A percentile compares a stretch with the other conserved stretches of the same genome.
Conservation (phyloP, 1,284 basidiomycete genomes). For the Peniophora sp. region DNA sequence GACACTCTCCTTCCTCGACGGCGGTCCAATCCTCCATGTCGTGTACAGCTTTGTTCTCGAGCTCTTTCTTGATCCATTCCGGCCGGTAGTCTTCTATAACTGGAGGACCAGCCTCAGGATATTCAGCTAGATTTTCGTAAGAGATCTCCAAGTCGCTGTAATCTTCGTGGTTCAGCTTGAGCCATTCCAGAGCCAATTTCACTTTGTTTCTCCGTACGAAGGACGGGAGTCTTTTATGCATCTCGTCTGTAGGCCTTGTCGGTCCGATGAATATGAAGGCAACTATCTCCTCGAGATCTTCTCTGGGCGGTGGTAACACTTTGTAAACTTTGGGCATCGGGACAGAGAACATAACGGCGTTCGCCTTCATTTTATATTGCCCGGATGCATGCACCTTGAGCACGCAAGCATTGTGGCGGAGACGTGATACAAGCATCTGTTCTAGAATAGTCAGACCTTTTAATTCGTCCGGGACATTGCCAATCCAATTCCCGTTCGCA, state of each 20-base stretch:
- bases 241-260: conserved; percentile 18
- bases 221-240: conserved; percentile 26
- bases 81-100: conserved; percentile 11
- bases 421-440: conserved; percentile 21
- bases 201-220: conserved; percentile 24
- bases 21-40: conserved; percentile 20
- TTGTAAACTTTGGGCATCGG: conserved; percentile 25
- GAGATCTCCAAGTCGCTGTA: conserved; percentile 30
- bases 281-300: conserved; percentile 27
- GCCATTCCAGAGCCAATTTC: conserved; percentile 24
- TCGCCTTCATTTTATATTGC: conserved; percentile 24
- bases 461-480: conserved; percentile 23
- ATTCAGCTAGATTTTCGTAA: conserved; percentile 22
- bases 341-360: conserved; percentile 25
- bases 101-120: conserved; percentile 22
- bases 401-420: conserved; percentile 22
- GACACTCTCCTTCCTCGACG: conserved; percentile 20
- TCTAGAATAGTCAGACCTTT: conserved; percentile 23
- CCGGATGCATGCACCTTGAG: conserved; percentile 19
- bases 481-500: conserved; percentile 30
- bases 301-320: conserved; percentile 21
- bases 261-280: conserved; percentile 27
- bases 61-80: neutral
- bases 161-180: conserved; percentile 28
- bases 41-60: neutral